These are phyloP conservation scores for Cymbidium sinense DNA, from an alignment of 106 monocot species.

Conservation along the genomic window DNA sequence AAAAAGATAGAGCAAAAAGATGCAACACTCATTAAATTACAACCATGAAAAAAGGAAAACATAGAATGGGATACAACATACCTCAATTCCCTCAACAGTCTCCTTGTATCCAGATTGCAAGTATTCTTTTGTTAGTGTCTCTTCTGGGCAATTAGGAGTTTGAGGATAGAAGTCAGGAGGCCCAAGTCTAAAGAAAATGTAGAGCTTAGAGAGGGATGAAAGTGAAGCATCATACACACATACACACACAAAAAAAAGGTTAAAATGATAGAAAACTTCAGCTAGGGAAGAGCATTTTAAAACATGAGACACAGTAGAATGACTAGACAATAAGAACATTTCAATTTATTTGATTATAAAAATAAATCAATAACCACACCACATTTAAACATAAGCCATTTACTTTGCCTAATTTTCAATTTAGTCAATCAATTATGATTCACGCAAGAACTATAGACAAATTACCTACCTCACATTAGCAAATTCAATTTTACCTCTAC, in stretches of 20 bases:
- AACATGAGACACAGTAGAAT: not conserved
- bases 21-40: not conserved
- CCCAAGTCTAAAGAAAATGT: conserved; percentile 52
- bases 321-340: not conserved
- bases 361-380: not conserved
- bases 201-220: not conserved
- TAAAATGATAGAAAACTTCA: not conserved
- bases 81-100: conserved; percentile 98
- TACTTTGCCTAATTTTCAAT: not conserved
- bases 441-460: not conserved
- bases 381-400: not conserved
- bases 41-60: not conserved
- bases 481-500: not conserved
- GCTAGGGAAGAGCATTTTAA: not conserved
- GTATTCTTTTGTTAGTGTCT: conserved; percentile 81
- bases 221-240: not conserved
- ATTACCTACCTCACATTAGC: not conserved
- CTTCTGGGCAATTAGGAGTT: conserved; percentile 86
- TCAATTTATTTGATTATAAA: not conserved
- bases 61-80: conserved; percentile 19
- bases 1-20: not conserved
- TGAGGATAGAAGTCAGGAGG: conserved; percentile 94
- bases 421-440: not conserved
- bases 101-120: conserved; percentile 91
- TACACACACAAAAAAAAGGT: not conserved